Evolutionary conservation across 805 yeast genomes (phyloP), one percentile per base, ranked within the genome.

Genomic region (Grigorovia yakushimaensis): DNA sequence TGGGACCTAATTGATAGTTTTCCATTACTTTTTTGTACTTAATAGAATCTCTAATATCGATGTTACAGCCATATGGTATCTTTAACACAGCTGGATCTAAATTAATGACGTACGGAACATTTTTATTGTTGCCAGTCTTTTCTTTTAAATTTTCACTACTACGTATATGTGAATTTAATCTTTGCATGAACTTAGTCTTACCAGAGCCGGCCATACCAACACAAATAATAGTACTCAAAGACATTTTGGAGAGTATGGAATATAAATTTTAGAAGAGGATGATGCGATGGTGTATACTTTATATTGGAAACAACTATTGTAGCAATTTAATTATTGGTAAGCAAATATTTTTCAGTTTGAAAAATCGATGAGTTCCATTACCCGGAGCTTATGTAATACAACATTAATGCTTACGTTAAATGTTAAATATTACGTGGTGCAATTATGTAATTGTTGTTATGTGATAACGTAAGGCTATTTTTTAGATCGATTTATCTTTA

Each of bases 21-120:
- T 88, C 93, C 98, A 91, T 93, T 41, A 93, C 98, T 60, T 93
- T 88, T 54, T 84, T 86, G 66, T 93, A 93, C 62, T 93, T 91
- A 50, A 93, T 87, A 0, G 97, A 86, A 66, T 93, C 99, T 59
- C 99, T 74, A 53, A 93, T 93, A 67, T 93, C 99, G 51, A 93
- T 88, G 62, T 93, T 88, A 39, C 95, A 84, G 18, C 89, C 93
- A 64, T 81, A 93, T 11, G 98, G 98, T n/a, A 88, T 82, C 54
- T 83, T 86, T 53, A 85, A 69, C 18, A 93, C 98, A 1, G 98
- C 98, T 1, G 99, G 99, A 69, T 93, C 99, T 44, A 93, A 71
- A 61, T 93, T 93, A 49, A 93, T 78, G 23, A 91, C 95, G 66
- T 93, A 93, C 10, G 98, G 98, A 19, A 68, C 66, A 50, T 83